Evolutionary conservation across 2,329 filamentous ascomycete species (phyloP), one percentile per base, ranked within the genome.

Genomic region (Pseudocercospora macadamiae): DNA sequence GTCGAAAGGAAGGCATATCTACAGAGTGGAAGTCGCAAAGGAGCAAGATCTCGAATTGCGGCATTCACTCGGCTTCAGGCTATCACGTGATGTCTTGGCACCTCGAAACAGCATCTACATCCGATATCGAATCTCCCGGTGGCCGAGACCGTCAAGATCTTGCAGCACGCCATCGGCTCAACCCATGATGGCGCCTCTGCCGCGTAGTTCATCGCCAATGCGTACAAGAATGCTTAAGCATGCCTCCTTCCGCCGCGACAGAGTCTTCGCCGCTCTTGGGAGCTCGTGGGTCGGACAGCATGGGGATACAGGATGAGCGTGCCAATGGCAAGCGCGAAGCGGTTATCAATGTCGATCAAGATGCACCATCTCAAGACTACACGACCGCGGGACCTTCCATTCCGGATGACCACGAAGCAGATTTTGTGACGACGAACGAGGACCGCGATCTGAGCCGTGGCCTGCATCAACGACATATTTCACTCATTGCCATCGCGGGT

Each of bases 401-500:
- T 52, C 59, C 44, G 4, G 44, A 23, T 9, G 48, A 60, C 23
- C 28, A 58, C 18, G 54, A 62, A 48, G 54, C 56, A 14, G 69
- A 71, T 37, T 69, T 70, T 21, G 64, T 71, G 8, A 71, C 69
- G 1, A 25, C 51, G 9, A 54, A 65, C 14, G 70, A 71, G 60
- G 66, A 70, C 28, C 66, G 60, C 55, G 64, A 66, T 26, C 73
- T 83, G 23, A 77, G 78, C 63, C 79, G 81, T 60, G 80, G 80
- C 34, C 73, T 84, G 10, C 79, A 81, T 63, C 78, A 81, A 44
- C 74, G 82, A 55, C 82, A 83, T 58, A 81, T 84, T 60, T 80
- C 80, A 65, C 83, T 85, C 80, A 85, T 85, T 74, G 88, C 88
- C 64, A 88, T 91, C 55, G 88, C 88, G 67, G 88, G n/a, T n/a